Conservation (phyloP, 169 alveolate genomes). For the Amoebophrya sp. region DNA sequence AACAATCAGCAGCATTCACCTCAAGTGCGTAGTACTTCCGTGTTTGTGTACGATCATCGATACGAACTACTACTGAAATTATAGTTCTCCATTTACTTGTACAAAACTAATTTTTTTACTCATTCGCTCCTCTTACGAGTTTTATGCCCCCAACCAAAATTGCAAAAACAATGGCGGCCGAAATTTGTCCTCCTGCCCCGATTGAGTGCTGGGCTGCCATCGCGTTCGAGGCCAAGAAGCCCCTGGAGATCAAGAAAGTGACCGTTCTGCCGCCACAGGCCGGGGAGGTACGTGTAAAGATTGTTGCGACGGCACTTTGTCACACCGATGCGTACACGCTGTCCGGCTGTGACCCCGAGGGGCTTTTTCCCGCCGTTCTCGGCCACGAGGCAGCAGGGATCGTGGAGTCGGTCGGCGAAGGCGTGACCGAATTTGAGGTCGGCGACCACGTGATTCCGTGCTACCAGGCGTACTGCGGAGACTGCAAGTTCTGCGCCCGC, state of each 20-base stretch:
- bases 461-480: conserved; percentile 52
- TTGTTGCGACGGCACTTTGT: conserved; percentile 64
- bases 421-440: conserved; percentile 63
- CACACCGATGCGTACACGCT: conserved; percentile 65
- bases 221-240: conserved; percentile 37
- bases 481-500: conserved; percentile 55
- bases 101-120: too few species aligned
- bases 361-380: conserved; percentile 64
- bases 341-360: conserved; percentile 74
- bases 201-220: conserved; percentile 39
- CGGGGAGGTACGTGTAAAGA: conserved; percentile 69
- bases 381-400: conserved; percentile 81
- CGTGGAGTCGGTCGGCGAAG: conserved; percentile 76
- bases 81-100: too few species aligned
- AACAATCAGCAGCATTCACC: too few species aligned
- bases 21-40: too few species aligned
- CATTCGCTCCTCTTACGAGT: too few species aligned
- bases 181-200: neutral
- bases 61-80: too few species aligned
- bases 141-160: too few species aligned
- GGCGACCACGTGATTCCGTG: conserved; percentile 78
- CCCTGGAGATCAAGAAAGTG: conserved; percentile 48
- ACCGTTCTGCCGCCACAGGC: conserved; percentile 65
- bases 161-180: neutral
- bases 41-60: too few species aligned